These are phyloP conservation scores for Lachancea fermentati DNA, from an alignment of 805 yeast species.

Conservation along the genomic window DNA sequence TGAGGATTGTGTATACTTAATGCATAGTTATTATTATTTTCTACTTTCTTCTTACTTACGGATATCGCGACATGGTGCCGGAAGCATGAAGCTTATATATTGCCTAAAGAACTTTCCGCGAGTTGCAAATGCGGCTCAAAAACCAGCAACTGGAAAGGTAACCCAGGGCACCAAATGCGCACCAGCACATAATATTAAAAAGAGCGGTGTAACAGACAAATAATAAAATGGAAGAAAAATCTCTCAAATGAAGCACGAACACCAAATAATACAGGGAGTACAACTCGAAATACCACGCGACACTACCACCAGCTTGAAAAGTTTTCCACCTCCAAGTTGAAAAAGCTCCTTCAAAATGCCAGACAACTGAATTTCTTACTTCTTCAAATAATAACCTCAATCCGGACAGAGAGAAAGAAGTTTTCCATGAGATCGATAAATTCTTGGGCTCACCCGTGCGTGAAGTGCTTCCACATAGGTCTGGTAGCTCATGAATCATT, in stretches of 20 bases:
- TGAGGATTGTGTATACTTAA: not conserved
- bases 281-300: constrained; percentile 63
- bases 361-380: not conserved
- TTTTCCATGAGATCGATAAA: not conserved
- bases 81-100: not conserved
- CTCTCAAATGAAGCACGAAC: constrained; percentile 53
- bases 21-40: constrained; percentile 1
- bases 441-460: not conserved
- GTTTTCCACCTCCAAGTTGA: constrained; percentile 81
- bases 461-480: not conserved
- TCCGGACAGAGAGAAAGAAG: not conserved
- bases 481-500: constrained; percentile 38
- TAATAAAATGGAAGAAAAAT: constrained; percentile 59
- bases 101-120: constrained; percentile 2
- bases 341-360: constrained; percentile 3
- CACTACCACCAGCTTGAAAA: constrained; percentile 62
- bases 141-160: constrained; percentile 61
- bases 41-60: not conserved
- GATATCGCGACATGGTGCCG: not conserved
- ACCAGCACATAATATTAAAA: constrained; percentile 54
- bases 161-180: constrained; percentile 73
- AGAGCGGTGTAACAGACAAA: constrained; percentile 69
- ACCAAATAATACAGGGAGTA: constrained; percentile 66
- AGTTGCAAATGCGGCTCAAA: constrained; percentile 37
- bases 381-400: not conserved